These are phyloP conservation scores for Colletotrichum horii DNA, from an alignment of 2,329 filamentous ascomycete species.

Conservation along the genomic window DNA sequence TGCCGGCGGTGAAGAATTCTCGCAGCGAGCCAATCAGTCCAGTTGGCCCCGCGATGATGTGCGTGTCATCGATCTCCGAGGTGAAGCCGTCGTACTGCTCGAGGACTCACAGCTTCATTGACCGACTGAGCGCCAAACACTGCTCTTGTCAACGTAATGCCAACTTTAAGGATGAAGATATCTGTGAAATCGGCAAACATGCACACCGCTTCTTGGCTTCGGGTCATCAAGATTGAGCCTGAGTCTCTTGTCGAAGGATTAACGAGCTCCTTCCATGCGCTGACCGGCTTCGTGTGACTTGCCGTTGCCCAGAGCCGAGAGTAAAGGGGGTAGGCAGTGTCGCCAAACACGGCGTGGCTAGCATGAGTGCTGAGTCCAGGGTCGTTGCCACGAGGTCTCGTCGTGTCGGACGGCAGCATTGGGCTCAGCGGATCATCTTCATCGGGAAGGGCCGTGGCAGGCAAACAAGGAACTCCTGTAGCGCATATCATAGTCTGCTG, in stretches of 20 bases:
- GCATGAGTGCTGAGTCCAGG: background rate
- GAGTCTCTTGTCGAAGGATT: background rate
- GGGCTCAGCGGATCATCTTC: background rate
- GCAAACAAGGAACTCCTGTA: background rate
- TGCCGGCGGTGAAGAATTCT: background rate
- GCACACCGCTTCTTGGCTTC: background rate
- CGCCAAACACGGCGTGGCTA: background rate
- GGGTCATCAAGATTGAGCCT: background rate
- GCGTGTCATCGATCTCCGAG: conserved; percentile 2
- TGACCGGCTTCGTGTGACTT: background rate
- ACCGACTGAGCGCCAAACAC: background rate
- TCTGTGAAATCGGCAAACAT: background rate
- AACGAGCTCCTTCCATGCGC: background rate
- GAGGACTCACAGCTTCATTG: background rate
- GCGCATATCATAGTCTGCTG: too few relatives aligned
- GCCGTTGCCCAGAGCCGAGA: background rate
- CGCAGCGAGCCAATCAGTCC: background rate
- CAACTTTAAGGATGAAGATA: too few relatives aligned
- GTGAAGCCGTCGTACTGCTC: background rate
- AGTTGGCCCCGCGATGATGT: background rate
- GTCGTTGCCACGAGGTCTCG: background rate
- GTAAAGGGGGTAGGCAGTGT: background rate
- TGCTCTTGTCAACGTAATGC: background rate
- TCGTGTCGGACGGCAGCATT: background rate
- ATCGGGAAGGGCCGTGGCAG: background rate